A percentile compares a stretch with the other conserved stretches of the same genome.
phyloP scores from a whole-genome alignment of 139 green algal species.

The Coccomyxa sp. region DNA sequence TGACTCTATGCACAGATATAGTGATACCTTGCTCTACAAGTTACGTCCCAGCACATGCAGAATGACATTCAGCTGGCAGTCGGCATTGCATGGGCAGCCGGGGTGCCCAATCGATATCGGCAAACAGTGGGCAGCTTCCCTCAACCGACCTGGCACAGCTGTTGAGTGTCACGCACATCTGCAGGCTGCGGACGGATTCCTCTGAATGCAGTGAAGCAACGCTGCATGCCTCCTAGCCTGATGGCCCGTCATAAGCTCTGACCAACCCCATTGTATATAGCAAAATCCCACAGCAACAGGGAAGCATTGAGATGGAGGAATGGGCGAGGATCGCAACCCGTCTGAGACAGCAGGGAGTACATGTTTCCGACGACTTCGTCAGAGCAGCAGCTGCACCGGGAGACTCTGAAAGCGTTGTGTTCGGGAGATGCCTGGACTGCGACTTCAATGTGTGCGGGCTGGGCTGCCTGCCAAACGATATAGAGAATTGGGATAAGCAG shows the following conservation, averaged over 20 bases:
- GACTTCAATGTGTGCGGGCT: not conserved
- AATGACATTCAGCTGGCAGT: not conserved
- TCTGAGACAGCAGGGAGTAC: not conserved
- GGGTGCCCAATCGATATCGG: no score
- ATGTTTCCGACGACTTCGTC: not conserved
- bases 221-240: no score
- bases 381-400: not conserved
- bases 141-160: no score
- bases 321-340: not conserved
- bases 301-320: not conserved
- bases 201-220: no score
- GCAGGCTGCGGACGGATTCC: no score
- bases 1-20: not conserved
- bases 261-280: no score
- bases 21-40: not conserved
- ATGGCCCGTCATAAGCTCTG: no score
- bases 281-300: no score
- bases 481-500: conserved; percentile 44
- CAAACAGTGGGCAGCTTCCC: no score
- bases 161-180: no score
- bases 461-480: not conserved
- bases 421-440: not conserved
- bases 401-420: no score
- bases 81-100: not conserved
- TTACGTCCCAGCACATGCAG: not conserved